phyloP scores from a whole-genome alignment of 805 yeast species.

The Ogataea sp. region DNA sequence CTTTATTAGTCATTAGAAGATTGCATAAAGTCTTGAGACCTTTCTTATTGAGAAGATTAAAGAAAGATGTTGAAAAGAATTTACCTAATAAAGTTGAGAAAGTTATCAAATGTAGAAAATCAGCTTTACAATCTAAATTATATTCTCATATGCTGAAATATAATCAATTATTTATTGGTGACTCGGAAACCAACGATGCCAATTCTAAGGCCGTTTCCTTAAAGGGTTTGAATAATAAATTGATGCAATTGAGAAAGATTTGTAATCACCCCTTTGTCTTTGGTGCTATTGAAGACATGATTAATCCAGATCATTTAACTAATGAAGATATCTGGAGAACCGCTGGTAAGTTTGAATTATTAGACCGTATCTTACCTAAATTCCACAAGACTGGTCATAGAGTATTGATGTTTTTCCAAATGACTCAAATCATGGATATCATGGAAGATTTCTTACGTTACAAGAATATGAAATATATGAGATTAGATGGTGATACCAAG shows the following conservation, averaged over 20 bases:
- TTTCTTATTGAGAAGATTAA: constrained; percentile 72
- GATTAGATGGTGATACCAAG: constrained; percentile 78
- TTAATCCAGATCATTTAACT: constrained; percentile 55
- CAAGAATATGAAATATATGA: constrained; percentile 58
- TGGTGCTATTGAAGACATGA: constrained; percentile 68
- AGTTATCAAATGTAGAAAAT: constrained; percentile 71
- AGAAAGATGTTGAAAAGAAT: constrained; percentile 82
- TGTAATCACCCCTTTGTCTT: constrained; percentile 86
- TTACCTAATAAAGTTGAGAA: constrained; percentile 79
- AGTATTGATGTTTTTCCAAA: constrained; percentile 76
- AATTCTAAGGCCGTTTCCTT: constrained; percentile 42
- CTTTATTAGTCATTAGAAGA: constrained; percentile 73
- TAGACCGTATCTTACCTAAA: constrained; percentile 70
- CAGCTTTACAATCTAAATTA: constrained; percentile 60
- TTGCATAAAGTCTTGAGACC: constrained; percentile 83
- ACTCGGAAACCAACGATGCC: constrained; percentile 41
- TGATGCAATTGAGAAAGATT: constrained; percentile 79
- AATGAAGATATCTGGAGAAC: constrained; percentile 67
- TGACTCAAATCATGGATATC: constrained; percentile 86
- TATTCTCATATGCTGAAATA: constrained; percentile 76
- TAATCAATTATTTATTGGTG: constrained; percentile 58
- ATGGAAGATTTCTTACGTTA: constrained; percentile 77
- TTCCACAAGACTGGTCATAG: constrained; percentile 69
- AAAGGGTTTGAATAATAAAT: constrained; percentile 71
- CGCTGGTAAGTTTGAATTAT: constrained; percentile 73